Evolutionary conservation across 257 asterid species (phyloP).

Genomic region (Primulina eburnea): DNA sequence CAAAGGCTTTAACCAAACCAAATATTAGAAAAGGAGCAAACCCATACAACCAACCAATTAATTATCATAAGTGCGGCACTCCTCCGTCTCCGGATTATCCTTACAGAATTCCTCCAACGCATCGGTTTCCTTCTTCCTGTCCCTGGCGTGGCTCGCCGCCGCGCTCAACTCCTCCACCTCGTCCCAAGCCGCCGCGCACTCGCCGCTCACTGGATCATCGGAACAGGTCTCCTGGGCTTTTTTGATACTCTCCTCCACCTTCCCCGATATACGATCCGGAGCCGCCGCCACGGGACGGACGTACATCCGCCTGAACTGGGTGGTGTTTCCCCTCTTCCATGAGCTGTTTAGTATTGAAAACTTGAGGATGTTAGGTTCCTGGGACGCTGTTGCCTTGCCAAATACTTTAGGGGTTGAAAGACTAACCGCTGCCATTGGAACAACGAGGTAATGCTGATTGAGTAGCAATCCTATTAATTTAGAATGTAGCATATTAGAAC

Average conservation of each 20-base stretch:
- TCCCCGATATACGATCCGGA: slow-evolving; percentile 61
- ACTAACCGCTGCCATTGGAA: neutral
- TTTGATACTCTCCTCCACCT: slow-evolving; percentile 89
- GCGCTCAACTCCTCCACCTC: slow-evolving; percentile 99
- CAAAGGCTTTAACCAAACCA: too few species aligned
- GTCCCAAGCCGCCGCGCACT: slow-evolving; percentile 99
- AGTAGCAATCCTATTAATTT: too few species aligned
- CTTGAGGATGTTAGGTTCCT: neutral
- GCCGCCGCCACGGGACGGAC: slow-evolving; percentile 53
- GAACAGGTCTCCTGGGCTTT: slow-evolving; percentile 67
- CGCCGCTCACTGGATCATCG: slow-evolving; percentile 66
- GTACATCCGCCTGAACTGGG: slow-evolving; percentile 15
- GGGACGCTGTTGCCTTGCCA: neutral
- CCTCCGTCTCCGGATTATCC: slow-evolving; percentile 90
- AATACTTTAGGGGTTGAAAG: neutral
- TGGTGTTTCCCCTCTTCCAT: slow-evolving; percentile 40
- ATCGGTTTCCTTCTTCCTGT: slow-evolving; percentile 60
- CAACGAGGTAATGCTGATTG: too few species aligned
- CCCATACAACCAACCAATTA: neutral
- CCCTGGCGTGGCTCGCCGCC: slow-evolving; percentile 89
- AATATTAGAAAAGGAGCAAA: too few species aligned
- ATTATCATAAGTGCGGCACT: slow-evolving; percentile 87
- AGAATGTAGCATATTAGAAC: too few species aligned
- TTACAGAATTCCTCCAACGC: slow-evolving; percentile 79
- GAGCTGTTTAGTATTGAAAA: slow-evolving; percentile 33